Conservation (phyloP, 2,329 filamentous ascomycete genomes). For the Nemania diffusa region DNA sequence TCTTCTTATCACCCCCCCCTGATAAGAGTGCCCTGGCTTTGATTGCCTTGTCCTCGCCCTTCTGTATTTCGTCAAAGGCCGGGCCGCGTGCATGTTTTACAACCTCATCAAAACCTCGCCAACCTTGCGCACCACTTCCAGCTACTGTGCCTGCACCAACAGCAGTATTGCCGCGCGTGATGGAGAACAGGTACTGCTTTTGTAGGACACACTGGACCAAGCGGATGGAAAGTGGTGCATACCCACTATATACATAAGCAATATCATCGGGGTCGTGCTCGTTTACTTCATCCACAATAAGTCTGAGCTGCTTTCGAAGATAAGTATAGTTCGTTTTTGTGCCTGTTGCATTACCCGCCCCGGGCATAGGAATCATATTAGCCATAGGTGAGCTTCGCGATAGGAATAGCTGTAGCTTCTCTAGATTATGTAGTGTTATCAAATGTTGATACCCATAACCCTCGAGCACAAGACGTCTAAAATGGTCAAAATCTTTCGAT, state of each 20-base stretch:
- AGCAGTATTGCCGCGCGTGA: slow-evolving; percentile 71
- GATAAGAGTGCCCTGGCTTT: slow-evolving; percentile 86
- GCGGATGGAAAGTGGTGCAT: slow-evolving; percentile 90
- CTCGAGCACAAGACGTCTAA: slow-evolving; percentile 87
- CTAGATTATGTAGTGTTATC: slow-evolving; percentile 85
- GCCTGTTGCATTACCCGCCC: slow-evolving; percentile 65
- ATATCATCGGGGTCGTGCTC: slow-evolving; percentile 94
- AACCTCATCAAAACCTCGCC: slow-evolving; percentile 93
- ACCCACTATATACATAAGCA: slow-evolving; percentile 97
- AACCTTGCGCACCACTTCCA: slow-evolving; percentile 76
- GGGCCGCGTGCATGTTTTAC: slow-evolving; percentile 87
- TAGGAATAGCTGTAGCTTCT: slow-evolving; percentile 88
- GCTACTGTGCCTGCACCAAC: slow-evolving; percentile 60
- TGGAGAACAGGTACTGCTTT: slow-evolving; percentile 81
- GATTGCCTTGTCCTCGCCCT: slow-evolving; percentile 90
- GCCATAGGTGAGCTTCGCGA: slow-evolving; percentile 80
- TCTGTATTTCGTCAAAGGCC: slow-evolving; percentile 92
- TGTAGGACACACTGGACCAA: slow-evolving; percentile 93
- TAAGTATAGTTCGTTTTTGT: slow-evolving; percentile 91
- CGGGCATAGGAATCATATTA: slow-evolving; percentile 81
- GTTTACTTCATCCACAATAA: slow-evolving; percentile 96
- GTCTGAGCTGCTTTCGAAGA: slow-evolving; percentile 82
- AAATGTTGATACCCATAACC: slow-evolving; percentile 96
- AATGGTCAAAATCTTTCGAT: slow-evolving; percentile 86
- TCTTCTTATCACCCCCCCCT: slow-evolving; percentile 79